A percentile compares a stretch with the other conserved stretches of the same genome.
phyloP scores from a whole-genome alignment of 176 grass and related monocot genomes.

The Lolium perenne region DNA sequence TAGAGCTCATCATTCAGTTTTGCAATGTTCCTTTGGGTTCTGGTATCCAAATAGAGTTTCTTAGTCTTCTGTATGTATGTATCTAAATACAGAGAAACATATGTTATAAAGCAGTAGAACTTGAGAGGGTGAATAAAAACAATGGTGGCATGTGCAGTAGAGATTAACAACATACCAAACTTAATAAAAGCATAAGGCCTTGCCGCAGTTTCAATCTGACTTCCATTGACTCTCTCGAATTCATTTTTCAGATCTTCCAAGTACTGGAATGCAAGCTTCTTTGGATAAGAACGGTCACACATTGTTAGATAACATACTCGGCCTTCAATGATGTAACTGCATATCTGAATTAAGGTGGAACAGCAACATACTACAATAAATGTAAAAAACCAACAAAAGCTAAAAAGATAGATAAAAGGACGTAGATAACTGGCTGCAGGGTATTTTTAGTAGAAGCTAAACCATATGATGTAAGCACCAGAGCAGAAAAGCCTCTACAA shows the following conservation, averaged over 20 bases:
- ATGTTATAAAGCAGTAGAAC: conserved; percentile 31
- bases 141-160: conserved; percentile 21
- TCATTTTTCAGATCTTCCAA: conserved; percentile 98
- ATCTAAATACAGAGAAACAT: conserved; percentile 54
- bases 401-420: background rate
- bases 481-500: background rate
- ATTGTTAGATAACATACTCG: conserved; percentile 95
- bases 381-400: background rate
- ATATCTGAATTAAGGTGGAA: conserved; percentile 44
- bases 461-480: background rate
- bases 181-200: conserved; percentile 98
- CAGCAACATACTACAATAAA: conserved; percentile 28
- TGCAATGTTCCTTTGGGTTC: conserved; percentile 88
- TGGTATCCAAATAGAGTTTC: conserved; percentile 95
- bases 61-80: conserved; percentile 99
- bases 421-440: background rate
- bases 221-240: conserved; percentile 90
- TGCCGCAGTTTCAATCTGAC: conserved; percentile 93
- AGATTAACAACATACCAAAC: conserved; percentile 65
- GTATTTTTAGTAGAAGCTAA: background rate
- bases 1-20: conserved; percentile 97
- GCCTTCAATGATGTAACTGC: conserved; percentile 93
- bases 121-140: conserved; percentile 15
- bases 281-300: conserved; percentile 95
- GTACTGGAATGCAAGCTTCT: conserved; percentile 98